Conservation (phyloP, 2,329 filamentous ascomycete species). For the Fusarium sp. region DNA sequence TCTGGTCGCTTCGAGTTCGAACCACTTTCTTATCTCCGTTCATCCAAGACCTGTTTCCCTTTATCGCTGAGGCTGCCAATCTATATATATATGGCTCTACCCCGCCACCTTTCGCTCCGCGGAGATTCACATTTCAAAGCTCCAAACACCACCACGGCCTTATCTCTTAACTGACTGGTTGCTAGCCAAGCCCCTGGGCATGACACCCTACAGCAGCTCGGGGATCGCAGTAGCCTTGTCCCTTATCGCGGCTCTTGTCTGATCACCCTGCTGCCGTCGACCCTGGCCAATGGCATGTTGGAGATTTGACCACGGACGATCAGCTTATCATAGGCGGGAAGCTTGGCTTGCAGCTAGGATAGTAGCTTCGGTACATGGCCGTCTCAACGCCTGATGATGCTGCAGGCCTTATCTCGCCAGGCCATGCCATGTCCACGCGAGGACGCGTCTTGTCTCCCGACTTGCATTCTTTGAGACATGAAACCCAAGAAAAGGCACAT, state of each 20-base stretch:
- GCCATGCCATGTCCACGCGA: constrained; percentile 22
- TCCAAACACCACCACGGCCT: constrained; percentile 33
- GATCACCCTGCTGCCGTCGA: constrained; percentile 25
- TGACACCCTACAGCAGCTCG: constrained; percentile 13
- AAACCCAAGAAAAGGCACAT: constrained; percentile 15
- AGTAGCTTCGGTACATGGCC: constrained; percentile 30
- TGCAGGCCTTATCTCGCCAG: constrained; percentile 41
- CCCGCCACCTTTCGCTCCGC: constrained; percentile 38
- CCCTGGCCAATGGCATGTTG: constrained; percentile 35
- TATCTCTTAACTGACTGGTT: constrained; percentile 36
- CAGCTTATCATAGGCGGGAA: constrained; percentile 38
- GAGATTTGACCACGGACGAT: constrained; percentile 33
- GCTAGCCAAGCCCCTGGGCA: constrained; percentile 22
- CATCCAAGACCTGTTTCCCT: constrained; percentile 9
- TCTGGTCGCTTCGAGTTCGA: background rate
- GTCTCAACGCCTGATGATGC: constrained; percentile 13
- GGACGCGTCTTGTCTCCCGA: constrained; percentile 3
- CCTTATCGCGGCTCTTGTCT: constrained; percentile 29
- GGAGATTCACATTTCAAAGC: constrained; percentile 41
- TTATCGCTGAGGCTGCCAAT: constrained; percentile 15
- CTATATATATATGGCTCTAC: constrained; percentile 38
- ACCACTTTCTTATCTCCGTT: constrained; percentile 28
- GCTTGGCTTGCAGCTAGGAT: constrained; percentile 41
- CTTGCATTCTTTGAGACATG: constrained; percentile 25
- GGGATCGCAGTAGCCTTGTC: constrained; percentile 29